These are phyloP conservation scores for Calcarisporium arbuscula DNA, from an alignment of 2,329 filamentous ascomycete species.

Conservation along the genomic window DNA sequence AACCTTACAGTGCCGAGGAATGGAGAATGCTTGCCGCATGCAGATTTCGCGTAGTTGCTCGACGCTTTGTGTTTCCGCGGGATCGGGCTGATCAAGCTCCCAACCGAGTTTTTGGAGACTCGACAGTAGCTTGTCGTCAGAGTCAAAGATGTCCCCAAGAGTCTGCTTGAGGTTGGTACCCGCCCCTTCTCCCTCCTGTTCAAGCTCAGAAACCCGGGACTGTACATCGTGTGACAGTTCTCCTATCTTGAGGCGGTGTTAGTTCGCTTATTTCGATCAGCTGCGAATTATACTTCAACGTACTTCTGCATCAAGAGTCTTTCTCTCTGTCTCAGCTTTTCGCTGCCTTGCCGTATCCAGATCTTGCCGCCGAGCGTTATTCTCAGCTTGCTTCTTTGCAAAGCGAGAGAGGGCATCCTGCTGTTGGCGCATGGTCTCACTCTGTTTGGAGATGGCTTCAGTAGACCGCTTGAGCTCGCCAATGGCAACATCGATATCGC, in stretches of 20 bases:
- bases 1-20: too few relatives aligned
- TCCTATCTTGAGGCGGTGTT: slow-evolving; percentile 32
- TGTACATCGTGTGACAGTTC: slow-evolving; percentile 40
- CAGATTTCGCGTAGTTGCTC: slow-evolving; percentile 53
- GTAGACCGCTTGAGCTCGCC: slow-evolving; percentile 60
- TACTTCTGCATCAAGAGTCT: slow-evolving; percentile 37
- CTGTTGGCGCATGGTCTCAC: slow-evolving; percentile 54
- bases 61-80: slow-evolving; percentile 45
- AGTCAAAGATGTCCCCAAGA: slow-evolving; percentile 43
- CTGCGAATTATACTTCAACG: background rate
- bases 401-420: slow-evolving; percentile 51
- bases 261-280: background rate
- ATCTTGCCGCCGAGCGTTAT: slow-evolving; percentile 19
- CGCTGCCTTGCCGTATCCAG: slow-evolving; percentile 21
- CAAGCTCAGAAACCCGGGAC: slow-evolving; percentile 40
- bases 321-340: slow-evolving; percentile 30
- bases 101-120: slow-evolving; percentile 61
- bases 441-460: slow-evolving; percentile 57
- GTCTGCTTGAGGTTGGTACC: slow-evolving; percentile 40
- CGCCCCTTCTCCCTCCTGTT: slow-evolving; percentile 42
- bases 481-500: slow-evolving; percentile 55
- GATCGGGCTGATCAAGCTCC: slow-evolving; percentile 48
- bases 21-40: slow-evolving; percentile 35
- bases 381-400: slow-evolving; percentile 34
- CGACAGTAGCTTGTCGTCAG: slow-evolving; percentile 59